Conservation (phyloP, 2,329 filamentous ascomycete genomes). For the Ustilaginoidea virens region DNA sequence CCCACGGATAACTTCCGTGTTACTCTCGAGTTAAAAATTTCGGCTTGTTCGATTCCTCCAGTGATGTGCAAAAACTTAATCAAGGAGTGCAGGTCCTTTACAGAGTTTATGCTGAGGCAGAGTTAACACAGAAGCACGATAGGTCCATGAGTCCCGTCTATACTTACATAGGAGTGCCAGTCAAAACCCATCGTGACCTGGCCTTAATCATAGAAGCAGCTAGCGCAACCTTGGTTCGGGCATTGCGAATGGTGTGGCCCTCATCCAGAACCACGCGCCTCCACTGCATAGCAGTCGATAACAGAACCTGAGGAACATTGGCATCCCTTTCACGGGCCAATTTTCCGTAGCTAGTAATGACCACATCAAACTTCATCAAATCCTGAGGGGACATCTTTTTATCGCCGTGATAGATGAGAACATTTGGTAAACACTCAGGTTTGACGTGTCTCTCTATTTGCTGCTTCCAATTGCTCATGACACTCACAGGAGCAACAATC, state of each 20-base stretch:
- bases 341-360: slow-evolving; percentile 75
- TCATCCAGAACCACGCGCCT: slow-evolving; percentile 69
- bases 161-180: slow-evolving; percentile 62
- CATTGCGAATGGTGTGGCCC: slow-evolving; percentile 70
- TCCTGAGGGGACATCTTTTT: slow-evolving; percentile 39
- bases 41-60: slow-evolving; percentile 57
- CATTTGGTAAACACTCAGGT: slow-evolving; percentile 41
- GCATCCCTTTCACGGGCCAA: slow-evolving; percentile 48
- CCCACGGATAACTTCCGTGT: slow-evolving; percentile 49
- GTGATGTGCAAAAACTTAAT: slow-evolving; percentile 62
- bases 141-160: background rate
- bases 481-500: slow-evolving; percentile 67
- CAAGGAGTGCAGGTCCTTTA: slow-evolving; percentile 69
- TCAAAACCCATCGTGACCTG: slow-evolving; percentile 63
- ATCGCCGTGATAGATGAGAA: slow-evolving; percentile 61
- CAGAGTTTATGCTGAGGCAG: slow-evolving; percentile 46
- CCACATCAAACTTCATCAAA: slow-evolving; percentile 53
- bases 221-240: slow-evolving; percentile 53
- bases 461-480: slow-evolving; percentile 82
- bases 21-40: slow-evolving; percentile 51
- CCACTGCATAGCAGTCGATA: slow-evolving; percentile 41
- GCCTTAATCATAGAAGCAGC: slow-evolving; percentile 54
- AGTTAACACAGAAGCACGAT: slow-evolving; percentile 10
- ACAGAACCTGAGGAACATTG: slow-evolving; percentile 24
- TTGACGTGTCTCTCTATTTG: slow-evolving; percentile 63